phyloP scores from a whole-genome alignment of 306 rosid genomes.

The Castanea mollissima region DNA sequence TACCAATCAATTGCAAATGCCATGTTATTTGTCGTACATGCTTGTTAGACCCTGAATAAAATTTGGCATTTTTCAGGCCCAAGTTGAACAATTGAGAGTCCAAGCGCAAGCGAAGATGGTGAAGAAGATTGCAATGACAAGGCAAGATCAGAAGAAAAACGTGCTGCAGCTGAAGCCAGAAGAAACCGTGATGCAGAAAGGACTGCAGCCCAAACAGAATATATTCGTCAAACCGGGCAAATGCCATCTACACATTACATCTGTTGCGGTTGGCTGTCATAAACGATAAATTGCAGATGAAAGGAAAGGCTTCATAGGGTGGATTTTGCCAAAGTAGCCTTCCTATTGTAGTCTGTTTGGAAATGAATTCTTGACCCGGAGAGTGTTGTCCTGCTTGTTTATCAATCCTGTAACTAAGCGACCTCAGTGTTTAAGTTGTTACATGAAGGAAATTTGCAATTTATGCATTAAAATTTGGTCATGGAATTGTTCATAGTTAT shows the following conservation, averaged over 20 bases:
- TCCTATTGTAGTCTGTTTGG: not conserved
- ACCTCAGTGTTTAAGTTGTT: conserved; percentile 5
- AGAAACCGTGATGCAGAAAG: conserved; percentile 66
- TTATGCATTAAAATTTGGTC: not conserved
- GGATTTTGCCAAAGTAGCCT: not conserved
- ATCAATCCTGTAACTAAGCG: not conserved
- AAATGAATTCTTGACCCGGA: not conserved
- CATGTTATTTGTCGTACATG: not conserved
- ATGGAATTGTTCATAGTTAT: not conserved
- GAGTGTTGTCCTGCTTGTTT: not conserved
- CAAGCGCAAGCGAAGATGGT: conserved; percentile 82
- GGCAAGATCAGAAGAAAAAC: conserved; percentile 85
- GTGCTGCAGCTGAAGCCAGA: conserved; percentile 67
- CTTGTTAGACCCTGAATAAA: not conserved
- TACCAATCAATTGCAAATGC: not conserved
- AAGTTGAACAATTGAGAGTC: conserved; percentile 79
- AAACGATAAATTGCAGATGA: not conserved
- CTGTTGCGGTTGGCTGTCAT: conserved; percentile 77
- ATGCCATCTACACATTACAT: conserved; percentile 55
- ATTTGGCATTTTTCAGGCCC: conserved; percentile 45
- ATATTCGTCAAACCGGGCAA: conserved; percentile 76
- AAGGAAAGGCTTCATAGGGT: not conserved
- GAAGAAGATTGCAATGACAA: conserved; percentile 76
- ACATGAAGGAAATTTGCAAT: conserved; percentile 3
- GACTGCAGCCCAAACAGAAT: conserved; percentile 68